phyloP scores from a whole-genome alignment of 768 basidiomycete species.

The Leccinum truebloodii region DNA sequence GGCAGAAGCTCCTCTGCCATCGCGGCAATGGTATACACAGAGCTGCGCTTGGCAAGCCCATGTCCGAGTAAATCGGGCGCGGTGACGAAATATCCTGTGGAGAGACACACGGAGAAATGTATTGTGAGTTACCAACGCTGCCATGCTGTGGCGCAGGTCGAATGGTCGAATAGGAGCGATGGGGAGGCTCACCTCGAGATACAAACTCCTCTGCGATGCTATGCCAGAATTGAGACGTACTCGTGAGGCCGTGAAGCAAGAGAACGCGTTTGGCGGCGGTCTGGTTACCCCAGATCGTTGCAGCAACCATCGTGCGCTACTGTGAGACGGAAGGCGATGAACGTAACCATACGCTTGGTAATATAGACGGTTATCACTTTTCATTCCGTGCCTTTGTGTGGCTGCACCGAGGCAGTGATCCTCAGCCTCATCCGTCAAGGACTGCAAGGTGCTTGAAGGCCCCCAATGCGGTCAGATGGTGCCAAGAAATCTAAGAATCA shows the following conservation, averaged over 20 bases:
- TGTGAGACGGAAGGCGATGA: not conserved
- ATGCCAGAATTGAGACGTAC: constrained; percentile 16
- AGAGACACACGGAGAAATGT: rapidly evolving
- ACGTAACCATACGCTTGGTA: no score
- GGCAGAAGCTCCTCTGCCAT: constrained; percentile 17
- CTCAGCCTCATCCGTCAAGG: no score
- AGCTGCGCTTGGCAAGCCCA: constrained; percentile 6
- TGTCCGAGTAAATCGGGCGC: constrained; percentile 30
- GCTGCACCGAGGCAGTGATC: no score
- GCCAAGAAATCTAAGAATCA: no score
- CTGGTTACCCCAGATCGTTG: constrained; percentile 22
- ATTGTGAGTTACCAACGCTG: not conserved
- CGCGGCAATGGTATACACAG: constrained; percentile 18
- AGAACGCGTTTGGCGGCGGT: constrained; percentile 17
- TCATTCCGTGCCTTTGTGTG: no score
- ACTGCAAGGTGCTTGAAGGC: no score
- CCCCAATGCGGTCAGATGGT: no score
- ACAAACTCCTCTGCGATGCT: constrained; percentile 16
- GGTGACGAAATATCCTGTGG: constrained; percentile 23
- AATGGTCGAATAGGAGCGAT: not conserved
- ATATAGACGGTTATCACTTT: no score
- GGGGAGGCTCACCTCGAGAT: constrained; percentile 15
- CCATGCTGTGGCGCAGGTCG: not conserved
- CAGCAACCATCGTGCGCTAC: not conserved
- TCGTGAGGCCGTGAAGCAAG: constrained; percentile 22